These are phyloP conservation scores for Raffaelea deltoideospora DNA, from an alignment of 2,329 filamentous ascomycete genomes.

Conservation along the genomic window DNA sequence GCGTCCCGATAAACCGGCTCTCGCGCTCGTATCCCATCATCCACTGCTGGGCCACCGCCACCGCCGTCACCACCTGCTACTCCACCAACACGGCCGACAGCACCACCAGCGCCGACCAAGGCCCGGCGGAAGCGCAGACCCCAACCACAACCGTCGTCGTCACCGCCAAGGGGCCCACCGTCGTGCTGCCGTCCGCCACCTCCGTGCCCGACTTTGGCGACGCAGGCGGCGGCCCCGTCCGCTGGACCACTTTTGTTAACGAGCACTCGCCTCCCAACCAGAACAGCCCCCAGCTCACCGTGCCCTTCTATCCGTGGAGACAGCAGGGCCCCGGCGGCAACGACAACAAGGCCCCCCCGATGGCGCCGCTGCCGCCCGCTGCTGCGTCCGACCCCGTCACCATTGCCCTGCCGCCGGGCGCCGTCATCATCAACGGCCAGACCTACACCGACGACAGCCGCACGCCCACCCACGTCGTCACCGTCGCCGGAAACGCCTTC, in stretches of 20 bases:
- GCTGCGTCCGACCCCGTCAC: conserved; percentile 17
- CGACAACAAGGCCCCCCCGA: neutral
- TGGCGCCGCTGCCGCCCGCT: neutral
- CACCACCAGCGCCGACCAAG: neutral
- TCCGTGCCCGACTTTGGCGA: no score
- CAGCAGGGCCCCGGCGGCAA: no score
- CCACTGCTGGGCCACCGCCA: conserved; percentile 5
- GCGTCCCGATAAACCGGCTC: no score
- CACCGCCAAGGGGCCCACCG: no score
- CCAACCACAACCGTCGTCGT: no score
- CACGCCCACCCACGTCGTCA: conserved; percentile 12
- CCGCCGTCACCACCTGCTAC: conserved; percentile 4
- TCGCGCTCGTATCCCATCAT: neutral
- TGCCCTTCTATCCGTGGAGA: neutral
- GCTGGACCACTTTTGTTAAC: no score
- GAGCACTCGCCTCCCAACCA: no score
- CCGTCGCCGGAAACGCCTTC: conserved; percentile 20
- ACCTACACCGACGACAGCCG: conserved; percentile 22
- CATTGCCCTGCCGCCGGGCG: conserved; percentile 26
- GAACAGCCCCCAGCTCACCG: neutral
- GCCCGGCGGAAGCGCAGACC: neutral
- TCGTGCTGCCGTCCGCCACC: no score
- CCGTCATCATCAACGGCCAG: conserved; percentile 30
- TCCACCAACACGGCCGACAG: neutral
- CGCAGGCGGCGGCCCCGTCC: no score